A percentile compares a stretch with the other conserved stretches of the same genome.
These are phyloP conservation scores for Alliaria petiolata DNA, from an alignment of 345 rosid species.

Conservation along the genomic window DNA sequence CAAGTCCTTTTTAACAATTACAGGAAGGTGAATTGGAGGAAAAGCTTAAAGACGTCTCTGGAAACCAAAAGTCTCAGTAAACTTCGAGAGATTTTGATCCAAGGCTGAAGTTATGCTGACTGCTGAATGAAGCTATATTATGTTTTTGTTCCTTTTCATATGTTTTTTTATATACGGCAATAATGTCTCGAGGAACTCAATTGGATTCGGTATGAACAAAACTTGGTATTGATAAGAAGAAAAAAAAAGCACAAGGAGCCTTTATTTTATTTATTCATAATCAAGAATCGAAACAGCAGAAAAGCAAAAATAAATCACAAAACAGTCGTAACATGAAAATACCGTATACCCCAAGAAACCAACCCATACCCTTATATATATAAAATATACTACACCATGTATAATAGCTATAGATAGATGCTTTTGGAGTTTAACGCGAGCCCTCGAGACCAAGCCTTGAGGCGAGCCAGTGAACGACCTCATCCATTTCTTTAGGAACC, in stretches of 20 bases:
- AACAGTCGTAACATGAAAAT: conserved; percentile 7
- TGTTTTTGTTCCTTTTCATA: conserved; percentile 7
- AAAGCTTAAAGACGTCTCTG: conserved; percentile 55
- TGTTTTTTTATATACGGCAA: conserved; percentile 9
- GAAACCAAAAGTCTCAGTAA: conserved; percentile 33
- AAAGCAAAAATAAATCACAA: conserved; percentile 16
- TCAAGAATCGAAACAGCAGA: conserved; percentile 23
- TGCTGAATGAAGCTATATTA: not conserved
- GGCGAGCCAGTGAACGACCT: conserved; percentile 70
- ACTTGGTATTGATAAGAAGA: not conserved
- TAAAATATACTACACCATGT: conserved; percentile 17
- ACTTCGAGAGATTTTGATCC: not conserved
- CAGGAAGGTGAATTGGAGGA: conserved; percentile 87
- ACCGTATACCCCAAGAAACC: conserved; percentile 35
- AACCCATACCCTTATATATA: conserved; percentile 9
- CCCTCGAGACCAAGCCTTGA: conserved; percentile 76
- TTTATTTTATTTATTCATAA: conserved; percentile 20
- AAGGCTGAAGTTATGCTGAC: not conserved
- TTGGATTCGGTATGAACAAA: conserved; percentile 21
- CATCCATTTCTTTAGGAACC: conserved; percentile 80
- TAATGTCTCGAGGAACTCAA: conserved; percentile 19
- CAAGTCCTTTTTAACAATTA: conserved; percentile 1
- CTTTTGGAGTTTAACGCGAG: conserved; percentile 25
- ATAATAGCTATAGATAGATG: conserved; percentile 12
- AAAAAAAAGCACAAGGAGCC: not conserved